Base-by-base conservation (phyloP, 192 early-diverging fungal genomes). In the Coemansia sp. region DNA sequence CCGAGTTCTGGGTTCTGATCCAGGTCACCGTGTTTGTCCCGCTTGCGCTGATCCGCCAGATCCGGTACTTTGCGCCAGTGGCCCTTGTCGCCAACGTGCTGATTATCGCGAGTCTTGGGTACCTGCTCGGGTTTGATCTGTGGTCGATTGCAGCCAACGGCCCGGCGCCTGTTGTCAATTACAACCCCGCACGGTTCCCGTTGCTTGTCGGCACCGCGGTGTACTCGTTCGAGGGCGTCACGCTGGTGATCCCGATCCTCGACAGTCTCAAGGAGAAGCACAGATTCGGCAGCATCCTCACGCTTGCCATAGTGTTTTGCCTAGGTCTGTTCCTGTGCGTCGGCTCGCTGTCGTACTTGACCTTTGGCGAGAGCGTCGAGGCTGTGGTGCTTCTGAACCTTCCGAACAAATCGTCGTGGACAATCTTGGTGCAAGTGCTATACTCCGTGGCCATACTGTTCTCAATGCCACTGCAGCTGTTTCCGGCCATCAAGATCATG, bases 181-280 rank as follows among this genome's bases (percentile, higher is more conserved):
- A 95, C 77, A 98, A 98, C 76, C 68, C 84, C 21, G 81, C 87
- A 30, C 85, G 88, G 20, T 96, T 96, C 66, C 88, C 94, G 16
- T 69, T 97, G 52, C 95, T 97, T 62, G 90, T 99, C 46, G 97
- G 97, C 39, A 99, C 97, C 20, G 97, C 97, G 61, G 93, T 97
- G 52, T 96, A 90, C 85, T 88, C 91, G 16, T 98, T 92, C 68
- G 93, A 94, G 78, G 92, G 94, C 57, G 91, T 98, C 61, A 94
- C 95, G 18, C 75, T 95, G 45, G 89, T 91, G 5, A 88, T 91
- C 64, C 89, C 89, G 9, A 89, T 91, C 45, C 85, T 88, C 9
- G 88, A 89, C 66, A 87, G 87, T 14, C 94, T 97, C 91, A 93
- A 90, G 80, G 87, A 94, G 38, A 94, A 95, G 16, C 84, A 89